A percentile compares a stretch with the other conserved stretches of the same genome.
phyloP scores from a whole-genome alignment of 306 rosid genomes.

The Hippophae tibetana region DNA sequence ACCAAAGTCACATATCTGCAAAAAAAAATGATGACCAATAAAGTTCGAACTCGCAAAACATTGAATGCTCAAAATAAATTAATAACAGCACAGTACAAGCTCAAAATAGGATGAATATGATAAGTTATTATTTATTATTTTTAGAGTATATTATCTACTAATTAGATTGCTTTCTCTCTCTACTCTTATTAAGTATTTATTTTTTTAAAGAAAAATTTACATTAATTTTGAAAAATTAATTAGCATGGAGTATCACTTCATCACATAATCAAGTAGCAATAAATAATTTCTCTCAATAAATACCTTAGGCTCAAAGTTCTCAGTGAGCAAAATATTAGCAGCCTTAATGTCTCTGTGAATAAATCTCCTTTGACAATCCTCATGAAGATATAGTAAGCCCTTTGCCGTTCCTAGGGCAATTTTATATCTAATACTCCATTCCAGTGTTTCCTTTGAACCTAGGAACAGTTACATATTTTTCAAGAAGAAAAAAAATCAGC shows the following conservation, averaged over 20 bases:
- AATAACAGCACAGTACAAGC: no score
- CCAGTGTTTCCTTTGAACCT: constrained; percentile 70
- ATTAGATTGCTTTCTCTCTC: no score
- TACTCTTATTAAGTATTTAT: no score
- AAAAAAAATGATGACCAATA: neutral
- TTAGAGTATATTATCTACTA: no score
- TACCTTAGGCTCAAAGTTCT: constrained; percentile 83
- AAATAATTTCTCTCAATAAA: no score
- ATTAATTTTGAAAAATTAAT: no score
- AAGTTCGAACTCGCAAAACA: neutral
- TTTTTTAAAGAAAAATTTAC: no score
- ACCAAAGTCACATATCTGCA: constrained; percentile 92
- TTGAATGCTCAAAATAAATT: neutral
- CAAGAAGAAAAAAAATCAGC: neutral
- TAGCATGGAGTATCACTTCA: no score
- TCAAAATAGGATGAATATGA: no score
- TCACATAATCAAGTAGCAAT: no score
- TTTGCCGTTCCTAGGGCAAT: constrained; percentile 75
- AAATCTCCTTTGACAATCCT: constrained; percentile 85
- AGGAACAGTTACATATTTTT: neutral
- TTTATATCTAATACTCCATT: constrained; percentile 71
- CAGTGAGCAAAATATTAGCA: constrained; percentile 83
- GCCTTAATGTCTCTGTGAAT: constrained; percentile 96
- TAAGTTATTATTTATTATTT: no score
- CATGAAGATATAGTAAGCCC: constrained; percentile 82